Conservation (phyloP, 2,329 filamentous ascomycete species). For the Tolypocladium album region DNA sequence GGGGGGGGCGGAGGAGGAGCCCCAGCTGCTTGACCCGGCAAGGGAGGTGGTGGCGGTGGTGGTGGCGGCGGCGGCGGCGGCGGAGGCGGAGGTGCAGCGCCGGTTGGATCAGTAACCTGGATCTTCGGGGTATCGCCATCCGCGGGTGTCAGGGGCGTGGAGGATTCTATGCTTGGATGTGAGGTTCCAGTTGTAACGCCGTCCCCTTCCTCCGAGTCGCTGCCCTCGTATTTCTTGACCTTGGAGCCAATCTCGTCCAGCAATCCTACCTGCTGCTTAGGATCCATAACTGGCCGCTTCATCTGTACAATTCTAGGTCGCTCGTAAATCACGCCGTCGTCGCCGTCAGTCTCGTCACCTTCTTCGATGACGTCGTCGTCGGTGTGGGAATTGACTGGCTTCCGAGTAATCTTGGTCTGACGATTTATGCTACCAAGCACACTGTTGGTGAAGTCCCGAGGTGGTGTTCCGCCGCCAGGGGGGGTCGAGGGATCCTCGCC, state of each 20-base stretch:
- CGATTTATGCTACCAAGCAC: slow-evolving; percentile 64
- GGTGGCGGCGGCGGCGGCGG: slow-evolving; percentile 21
- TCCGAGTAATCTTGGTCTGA: slow-evolving; percentile 43
- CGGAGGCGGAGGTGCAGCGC: slow-evolving; percentile 24
- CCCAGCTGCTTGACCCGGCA: slow-evolving; percentile 20
- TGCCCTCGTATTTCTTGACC: slow-evolving; percentile 61
- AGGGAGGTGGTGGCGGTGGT: slow-evolving; percentile 24
- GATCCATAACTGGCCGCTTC: slow-evolving; percentile 56
- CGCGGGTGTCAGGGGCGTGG: slow-evolving; percentile 55
- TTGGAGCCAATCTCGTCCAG: slow-evolving; percentile 64
- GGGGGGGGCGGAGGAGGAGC: slow-evolving; percentile 25
- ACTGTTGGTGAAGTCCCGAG: slow-evolving; percentile 57
- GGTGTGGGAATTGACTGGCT: slow-evolving; percentile 35
- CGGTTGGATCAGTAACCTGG: slow-evolving; percentile 37
- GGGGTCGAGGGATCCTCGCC: slow-evolving; percentile 35
- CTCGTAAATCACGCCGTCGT: slow-evolving; percentile 58
- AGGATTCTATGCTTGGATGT: slow-evolving; percentile 63
- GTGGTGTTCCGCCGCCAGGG: slow-evolving; percentile 39
- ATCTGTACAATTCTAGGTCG: slow-evolving; percentile 73
- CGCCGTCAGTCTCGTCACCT: slow-evolving; percentile 36
- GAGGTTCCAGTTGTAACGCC: slow-evolving; percentile 63
- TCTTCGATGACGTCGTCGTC: slow-evolving; percentile 36
- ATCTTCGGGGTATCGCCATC: slow-evolving; percentile 52
- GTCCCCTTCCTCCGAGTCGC: slow-evolving; percentile 59
- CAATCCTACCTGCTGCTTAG: slow-evolving; percentile 56